Evolutionary conservation across 2,329 filamentous ascomycete species (phyloP), one percentile per base, ranked within the genome.

Genomic region (Ploettnerulaceae sp.): DNA sequence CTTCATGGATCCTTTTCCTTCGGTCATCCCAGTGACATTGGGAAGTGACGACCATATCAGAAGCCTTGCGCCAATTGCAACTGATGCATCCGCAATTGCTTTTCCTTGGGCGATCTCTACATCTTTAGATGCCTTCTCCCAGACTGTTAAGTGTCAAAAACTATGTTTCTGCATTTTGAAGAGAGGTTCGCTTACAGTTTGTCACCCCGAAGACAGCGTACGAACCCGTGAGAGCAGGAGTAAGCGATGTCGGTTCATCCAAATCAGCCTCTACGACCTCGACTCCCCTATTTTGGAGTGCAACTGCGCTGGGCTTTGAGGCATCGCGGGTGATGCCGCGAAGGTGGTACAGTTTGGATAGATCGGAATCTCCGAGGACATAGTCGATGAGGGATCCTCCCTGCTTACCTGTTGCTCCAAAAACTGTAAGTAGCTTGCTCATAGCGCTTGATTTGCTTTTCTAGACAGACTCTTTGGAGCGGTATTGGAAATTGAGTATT

Each of bases 171-270:
- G n/a, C 6, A 4, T n/a, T 6, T 22, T 5, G 20, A 31, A n/a
- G 22, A 22, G 12, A 9, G 2, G 71, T 70, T 49, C 67, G 1
- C 59, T 57, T 21, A 77, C 53, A 3, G 72, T 55, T 66, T 14
- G 72, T 76, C 47, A 77, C 68, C 8, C 64, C 56, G 59, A 76
- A 77, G 21, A 75, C 67, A 1, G 71, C 71, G 49, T 76, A 68
- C 2, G 67, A 68, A 18, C 67, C 69, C 1, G 59, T 56, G 15
- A 77, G 52, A 3, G 73, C 74, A 18, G 52, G 36, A 5, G 63
- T 60, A 8, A 76, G 55, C 3, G 71, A 71, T 8, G 54, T 49
- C 1, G 9, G 41, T 52, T 70, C 61, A 33, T 59, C 54, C 12
- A 71, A 48, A 37, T 76, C 68, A 9, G 65, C 73, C 54, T 70